These are phyloP conservation scores for Pythium utonaiense DNA, from an alignment of 352 stramenopile species.

Conservation along the genomic window DNA sequence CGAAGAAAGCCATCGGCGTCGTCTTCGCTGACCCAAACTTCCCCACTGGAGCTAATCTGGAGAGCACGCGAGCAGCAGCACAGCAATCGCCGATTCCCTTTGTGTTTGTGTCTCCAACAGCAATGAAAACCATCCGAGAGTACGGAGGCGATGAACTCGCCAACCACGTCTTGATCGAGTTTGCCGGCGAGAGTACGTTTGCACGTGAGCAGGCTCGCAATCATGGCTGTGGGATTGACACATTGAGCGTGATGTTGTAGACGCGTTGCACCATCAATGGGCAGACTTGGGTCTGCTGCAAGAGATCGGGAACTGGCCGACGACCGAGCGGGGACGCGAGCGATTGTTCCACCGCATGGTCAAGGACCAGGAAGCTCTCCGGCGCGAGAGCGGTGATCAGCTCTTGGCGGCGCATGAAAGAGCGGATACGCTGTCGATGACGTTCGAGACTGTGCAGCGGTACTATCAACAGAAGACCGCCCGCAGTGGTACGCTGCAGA, in stretches of 20 bases:
- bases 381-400: constrained; percentile 41
- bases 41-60: constrained; percentile 16
- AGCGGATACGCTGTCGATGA: constrained; percentile 35
- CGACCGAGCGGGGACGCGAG: constrained; percentile 35
- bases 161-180: constrained; percentile 52
- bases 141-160: neutral
- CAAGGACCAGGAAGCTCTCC: constrained; percentile 50
- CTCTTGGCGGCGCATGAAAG: constrained; percentile 44
- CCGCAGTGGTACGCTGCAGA: neutral
- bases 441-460: constrained; percentile 12
- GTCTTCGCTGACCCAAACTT: constrained; percentile 42
- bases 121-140: constrained; percentile 7
- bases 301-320: constrained; percentile 52
- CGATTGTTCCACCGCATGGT: constrained; percentile 67
- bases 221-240: too few relatives aligned
- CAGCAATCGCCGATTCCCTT: constrained; percentile 37
- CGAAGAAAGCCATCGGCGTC: constrained; percentile 32
- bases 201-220: too few relatives aligned
- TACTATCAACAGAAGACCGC: constrained; percentile 21
- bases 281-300: constrained; percentile 47
- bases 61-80: constrained; percentile 20
- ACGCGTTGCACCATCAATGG: constrained; percentile 60
- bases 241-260: too few relatives aligned
- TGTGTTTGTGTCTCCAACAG: constrained; percentile 37
- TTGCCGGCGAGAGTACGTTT: constrained; percentile 58